Base-by-base conservation (phyloP, 108 stramenopile genomes). In the Pseudonitzschia pungens region DNA sequence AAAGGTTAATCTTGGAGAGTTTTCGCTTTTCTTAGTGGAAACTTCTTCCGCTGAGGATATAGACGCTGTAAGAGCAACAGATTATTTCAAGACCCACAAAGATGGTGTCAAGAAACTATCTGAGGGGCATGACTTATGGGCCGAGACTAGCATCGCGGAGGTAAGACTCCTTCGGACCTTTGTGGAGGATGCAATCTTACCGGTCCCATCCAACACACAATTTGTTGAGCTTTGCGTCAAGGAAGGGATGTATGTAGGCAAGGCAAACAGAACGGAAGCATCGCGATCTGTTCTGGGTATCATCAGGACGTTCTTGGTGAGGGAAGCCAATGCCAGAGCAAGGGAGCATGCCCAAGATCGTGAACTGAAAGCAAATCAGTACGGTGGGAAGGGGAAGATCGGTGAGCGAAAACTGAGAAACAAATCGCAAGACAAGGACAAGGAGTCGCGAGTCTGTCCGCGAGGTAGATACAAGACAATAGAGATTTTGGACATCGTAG, bases 221-320 rank as follows among this genome's bases (percentile, higher is more conserved):
- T 53, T 53, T 53, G 52, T 53, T 53, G 52, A 53, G 24, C 52
- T 53, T 6, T 53, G n/a, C 52, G 11, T 53, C 8, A 53, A 53
- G 24, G 52, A 53, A 53, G 52, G 22, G 10, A 2, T n/a, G n/a
- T 24, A 53, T 53, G 52, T 53, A 5, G 36, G 36, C 2, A 36
- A 36, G 36, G 36, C 36, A 2, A 2, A 36, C 36, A 2, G 6
- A 36, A 36, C 36, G 2, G 36, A 36, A 36, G 36, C 36, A 6
- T 36, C 36, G 2, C 6, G 36, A 2, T 36, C 36, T 6, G 36
- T 36, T 5, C 36, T 36, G 2, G 36, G 36, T 36, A 36, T 36
- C 6, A 36, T 36, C 36, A 2, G 6, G 36, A 36, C 36, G 6
- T 36, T 36, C 6, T 36, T 36, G 36, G 6, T 6, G 2, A 36